Evolutionary conservation across 2,329 filamentous ascomycete genomes (phyloP).

Genomic region (Aspergillus sergii): DNA sequence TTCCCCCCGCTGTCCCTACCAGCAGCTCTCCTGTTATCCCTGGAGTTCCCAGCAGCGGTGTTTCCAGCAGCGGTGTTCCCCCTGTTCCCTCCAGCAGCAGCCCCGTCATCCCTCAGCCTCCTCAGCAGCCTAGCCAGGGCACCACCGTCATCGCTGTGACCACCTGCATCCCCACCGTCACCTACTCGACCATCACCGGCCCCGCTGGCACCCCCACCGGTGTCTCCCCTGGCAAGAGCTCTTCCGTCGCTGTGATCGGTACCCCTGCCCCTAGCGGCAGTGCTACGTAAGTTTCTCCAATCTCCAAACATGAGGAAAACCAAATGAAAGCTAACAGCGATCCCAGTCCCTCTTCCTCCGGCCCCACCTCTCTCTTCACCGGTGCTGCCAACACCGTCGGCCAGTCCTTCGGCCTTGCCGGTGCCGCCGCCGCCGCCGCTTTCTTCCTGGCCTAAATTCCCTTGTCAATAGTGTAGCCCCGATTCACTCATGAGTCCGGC

Average conservation of each 20-base stretch:
- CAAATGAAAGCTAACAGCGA: neutral
- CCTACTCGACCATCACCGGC: constrained; percentile 32
- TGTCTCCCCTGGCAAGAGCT: constrained; percentile 12
- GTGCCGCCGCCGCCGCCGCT: constrained; percentile 34
- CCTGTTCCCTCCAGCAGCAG: constrained; percentile 19
- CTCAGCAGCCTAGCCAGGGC: constrained; percentile 14
- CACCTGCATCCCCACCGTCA: constrained; percentile 37
- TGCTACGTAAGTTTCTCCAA: constrained; percentile 22
- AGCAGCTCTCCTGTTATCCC: constrained; percentile 12
- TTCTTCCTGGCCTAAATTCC: constrained; percentile 37
- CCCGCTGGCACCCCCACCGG: constrained; percentile 10
- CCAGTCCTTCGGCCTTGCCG: constrained; percentile 34
- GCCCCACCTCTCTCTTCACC: constrained; percentile 26
- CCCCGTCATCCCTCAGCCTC: constrained; percentile 19
- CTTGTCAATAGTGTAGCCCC: constrained; percentile 35
- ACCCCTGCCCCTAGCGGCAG: constrained; percentile 14
- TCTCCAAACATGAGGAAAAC: too few species aligned
- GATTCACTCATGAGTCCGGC: constrained; percentile 4
- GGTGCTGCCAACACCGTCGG: constrained; percentile 32
- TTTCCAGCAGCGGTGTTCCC: constrained; percentile 18
- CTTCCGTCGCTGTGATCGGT: constrained; percentile 23
- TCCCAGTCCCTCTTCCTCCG: constrained; percentile 21
- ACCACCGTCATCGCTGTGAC: constrained; percentile 33
- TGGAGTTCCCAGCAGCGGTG: constrained; percentile 15
- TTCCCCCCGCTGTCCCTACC: constrained; percentile 7